A percentile compares a stretch with the other conserved stretches of the same genome.
phyloP scores from a whole-genome alignment of 148 eudicot species.

The Amaranthus cruentus region DNA sequence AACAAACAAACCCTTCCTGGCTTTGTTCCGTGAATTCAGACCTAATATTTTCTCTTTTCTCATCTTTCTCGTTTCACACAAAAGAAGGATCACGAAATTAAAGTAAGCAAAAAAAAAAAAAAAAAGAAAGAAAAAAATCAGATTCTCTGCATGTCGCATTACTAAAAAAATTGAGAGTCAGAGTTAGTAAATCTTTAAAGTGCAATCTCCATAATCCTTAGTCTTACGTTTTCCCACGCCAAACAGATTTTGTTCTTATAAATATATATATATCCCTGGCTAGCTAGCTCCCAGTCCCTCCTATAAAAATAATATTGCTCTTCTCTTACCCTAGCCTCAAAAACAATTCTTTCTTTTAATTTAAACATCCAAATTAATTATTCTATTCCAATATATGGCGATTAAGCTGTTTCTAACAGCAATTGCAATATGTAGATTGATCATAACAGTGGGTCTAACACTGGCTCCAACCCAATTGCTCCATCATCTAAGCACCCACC shows the following conservation, averaged over 20 bases:
- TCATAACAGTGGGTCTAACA: slow-evolving; percentile 58
- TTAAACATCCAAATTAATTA: too few species aligned
- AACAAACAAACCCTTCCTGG: slow-evolving; percentile 20
- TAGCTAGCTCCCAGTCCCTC: neutral
- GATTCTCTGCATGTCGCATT: slow-evolving; percentile 21
- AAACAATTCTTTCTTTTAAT: too few species aligned
- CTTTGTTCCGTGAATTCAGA: slow-evolving; percentile 4
- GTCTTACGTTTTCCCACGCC: slow-evolving; percentile 24
- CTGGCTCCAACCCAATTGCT: slow-evolving; percentile 42
- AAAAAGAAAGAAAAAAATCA: slow-evolving; percentile 25
- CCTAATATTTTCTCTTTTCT: slow-evolving; percentile 16
- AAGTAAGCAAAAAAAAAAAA: neutral
- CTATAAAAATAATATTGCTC: too few species aligned
- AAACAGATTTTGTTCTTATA: slow-evolving; percentile 11
- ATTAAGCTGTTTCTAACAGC: slow-evolving; percentile 37
- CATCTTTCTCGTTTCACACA: slow-evolving; percentile 23
- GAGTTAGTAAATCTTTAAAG: slow-evolving; percentile 25
- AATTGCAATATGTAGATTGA: slow-evolving; percentile 45
- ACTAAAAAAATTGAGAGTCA: neutral
- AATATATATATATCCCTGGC: slow-evolving; percentile 32
- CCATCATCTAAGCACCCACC: slow-evolving; percentile 37
- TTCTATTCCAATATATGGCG: too few species aligned
- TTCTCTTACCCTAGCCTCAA: too few species aligned
- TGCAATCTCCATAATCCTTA: slow-evolving; percentile 1
- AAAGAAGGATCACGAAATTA: too few species aligned